These are phyloP conservation scores for Zygnema cylindricum DNA, from an alignment of 139 green algal genomes.

Conservation along the genomic window DNA sequence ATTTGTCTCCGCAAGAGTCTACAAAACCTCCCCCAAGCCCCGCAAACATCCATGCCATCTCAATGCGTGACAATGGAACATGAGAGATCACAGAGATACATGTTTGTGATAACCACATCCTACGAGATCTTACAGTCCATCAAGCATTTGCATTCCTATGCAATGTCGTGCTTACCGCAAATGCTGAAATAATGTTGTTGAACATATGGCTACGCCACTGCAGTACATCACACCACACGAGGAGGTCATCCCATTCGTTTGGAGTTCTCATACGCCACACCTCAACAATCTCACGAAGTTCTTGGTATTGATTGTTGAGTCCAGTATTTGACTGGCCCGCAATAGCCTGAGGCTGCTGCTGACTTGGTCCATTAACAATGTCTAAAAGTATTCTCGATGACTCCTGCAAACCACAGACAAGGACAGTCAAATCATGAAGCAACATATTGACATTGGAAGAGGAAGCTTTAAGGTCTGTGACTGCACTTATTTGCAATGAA, in stretches of 20 bases:
- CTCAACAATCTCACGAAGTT: constrained; percentile 88
- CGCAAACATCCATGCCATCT: background rate
- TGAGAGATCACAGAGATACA: background rate
- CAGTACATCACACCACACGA: constrained; percentile 90
- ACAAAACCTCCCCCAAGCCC: background rate
- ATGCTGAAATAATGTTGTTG: constrained; percentile 91
- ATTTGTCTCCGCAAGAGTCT: background rate
- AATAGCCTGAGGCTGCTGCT: background rate
- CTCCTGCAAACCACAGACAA: too few species aligned
- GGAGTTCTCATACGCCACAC: constrained; percentile 88
- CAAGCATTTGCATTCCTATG: too few species aligned
- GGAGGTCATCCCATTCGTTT: constrained; percentile 92
- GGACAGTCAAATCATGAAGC: too few species aligned
- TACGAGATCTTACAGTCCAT: too few species aligned
- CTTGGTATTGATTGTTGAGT: constrained; percentile 29
- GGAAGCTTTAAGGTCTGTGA: too few species aligned
- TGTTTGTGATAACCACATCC: too few species aligned
- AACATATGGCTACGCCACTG: constrained; percentile 97
- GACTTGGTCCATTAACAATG: background rate
- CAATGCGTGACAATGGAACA: background rate
- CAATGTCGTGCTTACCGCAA: constrained; percentile 68
- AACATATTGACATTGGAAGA: too few species aligned
- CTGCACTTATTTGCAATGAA: too few species aligned
- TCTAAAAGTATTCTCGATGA: background rate
- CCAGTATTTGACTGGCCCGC: background rate